phyloP scores from a whole-genome alignment of 192 early-diverging fungal genomes.

The Chytriomyces confervae region DNA sequence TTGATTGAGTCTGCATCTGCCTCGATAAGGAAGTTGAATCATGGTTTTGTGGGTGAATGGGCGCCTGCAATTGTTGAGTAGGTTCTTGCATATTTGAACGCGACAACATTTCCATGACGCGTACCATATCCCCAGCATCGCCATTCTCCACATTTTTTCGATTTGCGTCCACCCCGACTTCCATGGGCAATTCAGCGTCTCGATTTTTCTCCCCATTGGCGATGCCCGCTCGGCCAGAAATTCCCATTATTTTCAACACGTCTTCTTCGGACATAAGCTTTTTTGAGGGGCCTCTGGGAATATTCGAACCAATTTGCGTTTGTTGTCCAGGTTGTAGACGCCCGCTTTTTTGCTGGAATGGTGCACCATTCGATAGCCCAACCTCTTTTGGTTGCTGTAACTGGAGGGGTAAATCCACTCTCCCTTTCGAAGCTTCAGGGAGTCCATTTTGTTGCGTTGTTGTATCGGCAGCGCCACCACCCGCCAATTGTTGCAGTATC shows the following conservation, averaged over 20 bases:
- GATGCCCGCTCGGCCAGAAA: background rate
- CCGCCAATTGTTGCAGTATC: conserved; percentile 23
- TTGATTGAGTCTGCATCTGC: too few relatives aligned
- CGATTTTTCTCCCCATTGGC: background rate
- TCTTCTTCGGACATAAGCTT: conserved; percentile 33
- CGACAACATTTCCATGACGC: conserved; percentile 31
- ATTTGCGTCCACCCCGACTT: background rate
- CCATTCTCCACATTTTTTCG: background rate
- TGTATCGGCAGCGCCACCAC: background rate
- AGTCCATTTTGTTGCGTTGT: too few relatives aligned
- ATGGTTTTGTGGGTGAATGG: background rate
- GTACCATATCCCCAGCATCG: conserved; percentile 2
- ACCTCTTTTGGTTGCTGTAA: background rate
- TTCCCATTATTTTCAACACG: conserved; percentile 25
- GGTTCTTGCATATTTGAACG: conserved; percentile 6
- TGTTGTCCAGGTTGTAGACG: conserved; percentile 2
- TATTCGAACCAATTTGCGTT: background rate
- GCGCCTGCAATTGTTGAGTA: conserved; percentile 10
- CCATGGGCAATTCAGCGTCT: background rate
- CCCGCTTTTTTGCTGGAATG: background rate
- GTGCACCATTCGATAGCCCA: background rate
- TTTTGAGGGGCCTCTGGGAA: background rate
- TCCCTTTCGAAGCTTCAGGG: too few relatives aligned
- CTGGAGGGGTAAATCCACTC: background rate
- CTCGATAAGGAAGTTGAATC: too few relatives aligned